phyloP scores from a whole-genome alignment of 208 protist species.

The Trypanosoma melophagium region DNA sequence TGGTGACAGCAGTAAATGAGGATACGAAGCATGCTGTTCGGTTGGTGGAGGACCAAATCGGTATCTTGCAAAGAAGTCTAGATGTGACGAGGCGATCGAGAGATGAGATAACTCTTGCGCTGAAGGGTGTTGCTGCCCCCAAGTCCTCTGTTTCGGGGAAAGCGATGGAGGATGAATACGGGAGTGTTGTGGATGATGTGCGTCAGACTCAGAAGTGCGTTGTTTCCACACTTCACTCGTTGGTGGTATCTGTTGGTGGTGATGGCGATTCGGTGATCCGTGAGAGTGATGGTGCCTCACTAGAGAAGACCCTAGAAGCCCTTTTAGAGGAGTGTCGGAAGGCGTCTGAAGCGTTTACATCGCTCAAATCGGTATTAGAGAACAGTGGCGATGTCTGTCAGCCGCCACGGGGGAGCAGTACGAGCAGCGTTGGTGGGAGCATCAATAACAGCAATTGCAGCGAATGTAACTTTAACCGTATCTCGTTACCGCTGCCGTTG shows the following conservation, averaged over 20 bases:
- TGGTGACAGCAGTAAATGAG: too few relatives aligned
- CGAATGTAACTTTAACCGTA: neutral
- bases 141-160: too few relatives aligned
- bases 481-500: neutral
- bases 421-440: neutral
- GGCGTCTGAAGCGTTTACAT: neutral
- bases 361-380: neutral
- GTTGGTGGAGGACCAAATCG: too few relatives aligned
- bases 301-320: neutral
- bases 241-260: conserved; percentile 1
- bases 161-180: too few relatives aligned
- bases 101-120: too few relatives aligned
- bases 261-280: neutral
- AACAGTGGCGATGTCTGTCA: neutral
- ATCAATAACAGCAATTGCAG: neutral
- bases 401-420: neutral
- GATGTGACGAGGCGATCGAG: too few relatives aligned
- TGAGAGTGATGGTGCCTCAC: neutral
- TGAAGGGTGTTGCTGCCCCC: too few relatives aligned
- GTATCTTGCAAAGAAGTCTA: too few relatives aligned
- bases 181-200: too few relatives aligned
- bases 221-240: neutral
- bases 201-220: neutral
- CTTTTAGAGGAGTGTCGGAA: conserved; percentile 1
- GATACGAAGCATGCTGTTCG: too few relatives aligned